Percentiles rank a stretch among this genome's conserved stretches.
phyloP scores from a whole-genome alignment of 345 rosid genomes.

The Ailanthus altissimus region DNA sequence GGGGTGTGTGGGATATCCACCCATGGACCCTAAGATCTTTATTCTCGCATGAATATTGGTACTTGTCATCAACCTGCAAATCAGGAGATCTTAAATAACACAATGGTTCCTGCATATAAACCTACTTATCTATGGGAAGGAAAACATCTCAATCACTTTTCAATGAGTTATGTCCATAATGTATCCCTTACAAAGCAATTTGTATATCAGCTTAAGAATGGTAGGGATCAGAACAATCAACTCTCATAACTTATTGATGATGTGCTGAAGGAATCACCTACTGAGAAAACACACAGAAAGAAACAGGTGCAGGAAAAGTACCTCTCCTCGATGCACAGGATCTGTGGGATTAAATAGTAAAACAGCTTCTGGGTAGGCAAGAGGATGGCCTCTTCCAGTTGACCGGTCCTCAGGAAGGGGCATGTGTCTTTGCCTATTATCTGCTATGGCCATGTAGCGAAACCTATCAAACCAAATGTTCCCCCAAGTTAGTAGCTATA shows the following conservation, averaged over 20 bases:
- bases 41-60: slow-evolving; percentile 89
- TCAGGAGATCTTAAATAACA: slow-evolving; percentile 13
- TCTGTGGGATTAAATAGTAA: slow-evolving; percentile 68
- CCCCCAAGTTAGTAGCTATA: too few species aligned
- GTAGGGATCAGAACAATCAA: neutral
- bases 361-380: slow-evolving; percentile 89
- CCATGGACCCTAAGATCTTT: slow-evolving; percentile 84
- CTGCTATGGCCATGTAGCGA: slow-evolving; percentile 87
- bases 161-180: slow-evolving; percentile 11
- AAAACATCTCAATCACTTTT: slow-evolving; percentile 9
- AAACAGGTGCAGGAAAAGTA: slow-evolving; percentile 26
- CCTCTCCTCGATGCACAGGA: slow-evolving; percentile 76
- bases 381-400: slow-evolving; percentile 59
- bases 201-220: neutral
- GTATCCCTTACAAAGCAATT: slow-evolving; percentile 2
- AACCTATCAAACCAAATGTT: slow-evolving; percentile 63
- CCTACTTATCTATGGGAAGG: neutral
- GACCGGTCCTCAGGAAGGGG: slow-evolving; percentile 84
- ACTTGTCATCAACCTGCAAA: slow-evolving; percentile 92
- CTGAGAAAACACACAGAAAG: neutral
- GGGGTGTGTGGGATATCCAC: slow-evolving; percentile 79
- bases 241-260: neutral
- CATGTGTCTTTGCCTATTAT: slow-evolving; percentile 84
- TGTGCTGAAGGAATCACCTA: neutral
- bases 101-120: slow-evolving; percentile 1